These are phyloP conservation scores for Echium plantagineum DNA, from an alignment of 257 asterid genomes.

Conservation along the genomic window DNA sequence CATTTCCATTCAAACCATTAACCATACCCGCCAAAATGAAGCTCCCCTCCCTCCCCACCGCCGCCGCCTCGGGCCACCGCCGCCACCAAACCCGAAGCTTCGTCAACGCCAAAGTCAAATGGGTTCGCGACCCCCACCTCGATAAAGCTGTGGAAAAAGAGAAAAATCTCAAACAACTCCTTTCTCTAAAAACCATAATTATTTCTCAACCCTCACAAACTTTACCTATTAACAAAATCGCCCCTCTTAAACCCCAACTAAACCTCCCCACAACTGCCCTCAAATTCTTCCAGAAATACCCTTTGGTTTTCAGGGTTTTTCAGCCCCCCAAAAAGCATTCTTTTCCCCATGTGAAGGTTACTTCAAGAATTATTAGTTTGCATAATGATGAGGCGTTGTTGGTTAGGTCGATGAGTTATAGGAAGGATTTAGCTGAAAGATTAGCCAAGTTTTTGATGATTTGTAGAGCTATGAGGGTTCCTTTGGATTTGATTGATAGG, in stretches of 20 bases:
- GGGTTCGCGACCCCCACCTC: constrained; percentile 78
- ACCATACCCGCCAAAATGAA: neutral
- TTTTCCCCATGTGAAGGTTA: constrained; percentile 63
- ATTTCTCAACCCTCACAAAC: constrained; percentile 61
- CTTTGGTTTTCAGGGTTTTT: constrained; percentile 50
- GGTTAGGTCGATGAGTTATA: constrained; percentile 30
- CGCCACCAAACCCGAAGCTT: constrained; percentile 47
- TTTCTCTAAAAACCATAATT: constrained; percentile 52
- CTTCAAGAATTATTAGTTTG: constrained; percentile 39
- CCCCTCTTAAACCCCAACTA: constrained; percentile 55
- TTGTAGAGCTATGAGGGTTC: constrained; percentile 43
- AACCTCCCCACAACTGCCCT: constrained; percentile 50
- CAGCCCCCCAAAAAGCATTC: constrained; percentile 44
- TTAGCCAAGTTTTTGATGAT: constrained; percentile 67
- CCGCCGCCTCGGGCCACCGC: constrained; percentile 15
- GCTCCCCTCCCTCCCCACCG: constrained; percentile 10
- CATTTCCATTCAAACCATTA: too few species aligned
- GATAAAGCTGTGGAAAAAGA: constrained; percentile 77
- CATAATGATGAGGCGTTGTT: constrained; percentile 51
- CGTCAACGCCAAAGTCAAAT: constrained; percentile 56
- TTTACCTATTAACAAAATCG: constrained; percentile 44
- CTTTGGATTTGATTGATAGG: constrained; percentile 50
- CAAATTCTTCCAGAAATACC: constrained; percentile 54
- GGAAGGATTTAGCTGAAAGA: constrained; percentile 43
- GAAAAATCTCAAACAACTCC: constrained; percentile 55